phyloP scores from a whole-genome alignment of 2,329 filamentous ascomycete species.

The Plenodomus biglobosus region DNA sequence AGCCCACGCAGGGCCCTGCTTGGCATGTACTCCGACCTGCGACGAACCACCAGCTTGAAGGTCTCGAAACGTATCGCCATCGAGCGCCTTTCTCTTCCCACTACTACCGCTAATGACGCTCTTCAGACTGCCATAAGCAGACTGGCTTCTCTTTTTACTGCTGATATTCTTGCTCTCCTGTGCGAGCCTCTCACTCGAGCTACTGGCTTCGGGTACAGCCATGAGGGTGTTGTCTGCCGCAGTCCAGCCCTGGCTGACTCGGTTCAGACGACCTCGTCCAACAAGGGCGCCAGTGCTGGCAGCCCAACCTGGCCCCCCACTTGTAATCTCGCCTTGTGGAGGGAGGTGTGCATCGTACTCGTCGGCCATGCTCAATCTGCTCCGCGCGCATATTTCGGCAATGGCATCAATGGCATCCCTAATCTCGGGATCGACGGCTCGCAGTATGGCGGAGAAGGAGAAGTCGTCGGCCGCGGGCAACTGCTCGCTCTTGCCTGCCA shows the following conservation, averaged over 20 bases:
- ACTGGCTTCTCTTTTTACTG: conserved; percentile 38
- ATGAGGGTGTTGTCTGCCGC: conserved; percentile 46
- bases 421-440: conserved; percentile 61
- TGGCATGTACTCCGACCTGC: conserved; percentile 11
- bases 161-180: conserved; percentile 28
- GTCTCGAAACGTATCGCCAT: conserved; percentile 22
- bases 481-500: conserved; percentile 30
- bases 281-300: conserved; percentile 32
- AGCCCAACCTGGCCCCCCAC: conserved; percentile 29
- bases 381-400: conserved; percentile 64
- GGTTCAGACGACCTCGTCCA: conserved; percentile 35
- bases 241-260: conserved; percentile 38
- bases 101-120: conserved; percentile 43
- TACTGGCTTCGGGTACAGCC: conserved; percentile 52
- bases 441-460: conserved; percentile 58
- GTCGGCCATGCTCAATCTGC: conserved; percentile 62
- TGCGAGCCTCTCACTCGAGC: conserved; percentile 47
- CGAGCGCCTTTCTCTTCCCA: conserved; percentile 30
- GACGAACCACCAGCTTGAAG: conserved; percentile 17
- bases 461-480: conserved; percentile 56
- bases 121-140: conserved; percentile 44
- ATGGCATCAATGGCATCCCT: conserved; percentile 61
- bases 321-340: conserved; percentile 59
- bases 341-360: conserved; percentile 65
- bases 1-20: conserved; percentile 30